Evolutionary conservation across 1,284 basidiomycete species (phyloP), one percentile per base, ranked within the genome.

Genomic region (Ganoderma sinense): DNA sequence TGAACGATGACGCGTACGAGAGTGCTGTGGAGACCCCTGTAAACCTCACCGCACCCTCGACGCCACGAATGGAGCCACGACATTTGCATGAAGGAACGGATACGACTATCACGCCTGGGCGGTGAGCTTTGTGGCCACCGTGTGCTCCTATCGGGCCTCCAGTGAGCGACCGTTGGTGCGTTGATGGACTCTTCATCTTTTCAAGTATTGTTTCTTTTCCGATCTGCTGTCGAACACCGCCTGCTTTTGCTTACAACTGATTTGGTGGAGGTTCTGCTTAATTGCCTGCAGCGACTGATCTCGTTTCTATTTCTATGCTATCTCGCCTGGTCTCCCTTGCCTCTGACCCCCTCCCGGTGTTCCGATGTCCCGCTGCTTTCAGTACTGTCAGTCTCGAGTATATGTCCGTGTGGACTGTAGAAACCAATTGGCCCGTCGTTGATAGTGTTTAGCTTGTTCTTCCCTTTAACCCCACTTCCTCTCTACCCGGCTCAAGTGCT

Each of bases 31-130:
- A 62, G 62, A 74, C 69, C 16, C 71, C 67, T 1, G 71, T 71
- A 33, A 53, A 66, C 43, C 36, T 61, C 36, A 70, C 73, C 10
- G 69, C 71, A 26, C 74, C 75, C 6, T 55, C 72, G 13, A 77
- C 76, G 53, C 76, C 74, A 45, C 71, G 75, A 43, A 69, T 73
- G 20, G 56, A 61, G 48, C 14, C 74, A 68, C 69, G 73, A 68
- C 76, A 76, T 63, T 20, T 73, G 48, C 73, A 72, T 14, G 77
- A 78, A 73, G 66, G 58, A 40, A 75, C 77, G n/a, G 76, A 77
- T 67, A 73, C 68, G 73, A 78, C 75, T 31, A 55, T 77, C 45
- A 75, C 67, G 66, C 72, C 70, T 39, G 65, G 33, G 31, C 67
- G 69, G 60, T 70, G 68, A 70, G 48, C 62, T 16, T 16, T n/a